These are phyloP conservation scores for Microbotryum scabiosae DNA, from an alignment of 1,284 basidiomycete species.

Conservation along the genomic window DNA sequence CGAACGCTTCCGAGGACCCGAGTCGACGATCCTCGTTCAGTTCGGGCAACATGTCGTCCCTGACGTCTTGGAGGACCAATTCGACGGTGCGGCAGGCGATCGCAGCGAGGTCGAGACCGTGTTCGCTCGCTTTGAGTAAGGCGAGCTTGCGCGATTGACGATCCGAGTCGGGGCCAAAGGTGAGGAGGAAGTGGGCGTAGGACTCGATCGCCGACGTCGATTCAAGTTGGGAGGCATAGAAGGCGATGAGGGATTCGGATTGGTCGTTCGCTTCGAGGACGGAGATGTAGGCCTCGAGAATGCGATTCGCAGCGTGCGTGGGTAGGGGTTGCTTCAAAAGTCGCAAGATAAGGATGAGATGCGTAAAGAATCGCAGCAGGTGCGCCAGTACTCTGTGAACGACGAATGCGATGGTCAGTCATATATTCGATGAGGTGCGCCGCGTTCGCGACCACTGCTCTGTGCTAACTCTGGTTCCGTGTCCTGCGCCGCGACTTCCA, in stretches of 20 bases:
- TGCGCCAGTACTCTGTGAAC: conserved; percentile 37
- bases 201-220: conserved; percentile 77
- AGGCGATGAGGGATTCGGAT: conserved; percentile 73
- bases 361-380: conserved; percentile 78
- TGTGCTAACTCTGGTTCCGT: conserved; percentile 55
- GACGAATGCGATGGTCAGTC: background rate
- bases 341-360: conserved; percentile 82
- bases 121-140: conserved; percentile 66
- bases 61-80: conserved; percentile 61
- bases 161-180: conserved; percentile 63
- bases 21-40: conserved; percentile 43
- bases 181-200: conserved; percentile 80
- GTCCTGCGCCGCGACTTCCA: conserved; percentile 43
- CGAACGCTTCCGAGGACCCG: conserved; percentile 22
- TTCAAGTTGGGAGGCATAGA: conserved; percentile 88
- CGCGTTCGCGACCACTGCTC: background rate
- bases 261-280: conserved; percentile 65
- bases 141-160: conserved; percentile 61
- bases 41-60: conserved; percentile 46
- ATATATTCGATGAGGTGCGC: background rate
- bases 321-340: conserved; percentile 62
- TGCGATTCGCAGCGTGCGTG: conserved; percentile 59
- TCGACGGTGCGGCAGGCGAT: conserved; percentile 78
- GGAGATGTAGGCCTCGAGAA: conserved; percentile 80
- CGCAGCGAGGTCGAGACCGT: conserved; percentile 69